These are phyloP conservation scores for Suillus clintonianus DNA, from an alignment of 768 basidiomycete species.

Conservation along the genomic window DNA sequence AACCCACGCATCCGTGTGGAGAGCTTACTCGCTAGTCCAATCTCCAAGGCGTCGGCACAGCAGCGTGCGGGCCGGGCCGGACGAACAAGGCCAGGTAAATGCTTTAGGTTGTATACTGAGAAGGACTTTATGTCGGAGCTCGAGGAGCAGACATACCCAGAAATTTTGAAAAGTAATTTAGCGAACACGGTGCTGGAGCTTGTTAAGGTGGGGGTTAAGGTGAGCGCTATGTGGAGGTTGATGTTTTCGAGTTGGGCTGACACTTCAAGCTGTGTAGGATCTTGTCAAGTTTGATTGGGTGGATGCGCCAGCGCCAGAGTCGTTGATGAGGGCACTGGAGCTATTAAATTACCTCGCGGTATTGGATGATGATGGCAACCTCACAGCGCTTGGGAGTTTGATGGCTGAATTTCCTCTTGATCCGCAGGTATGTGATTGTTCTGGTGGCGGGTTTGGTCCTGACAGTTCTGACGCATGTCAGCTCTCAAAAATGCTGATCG, in stretches of 20 bases:
- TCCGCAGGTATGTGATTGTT: conserved; percentile 66
- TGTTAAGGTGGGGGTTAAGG: conserved; percentile 92
- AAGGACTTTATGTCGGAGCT: conserved; percentile 96
- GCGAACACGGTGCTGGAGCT: conserved; percentile 92
- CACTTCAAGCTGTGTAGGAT: conserved; percentile 44
- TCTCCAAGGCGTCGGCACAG: conserved; percentile 95
- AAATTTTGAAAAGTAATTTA: conserved; percentile 91
- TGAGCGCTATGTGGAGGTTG: conserved; percentile 18
- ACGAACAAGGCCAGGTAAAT: conserved; percentile 93
- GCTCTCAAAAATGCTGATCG: conserved; percentile 92
- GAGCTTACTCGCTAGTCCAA: conserved; percentile 90
- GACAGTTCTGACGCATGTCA: conserved; percentile 6
- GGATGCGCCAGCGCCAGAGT: conserved; percentile 93
- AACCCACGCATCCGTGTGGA: conserved; percentile 97
- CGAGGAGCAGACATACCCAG: conserved; percentile 96
- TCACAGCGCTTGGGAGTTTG: conserved; percentile 81
- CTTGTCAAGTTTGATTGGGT: conserved; percentile 86
- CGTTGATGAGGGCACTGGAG: conserved; percentile 95
- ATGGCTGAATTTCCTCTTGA: conserved; percentile 99
- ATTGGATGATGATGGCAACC: conserved; percentile 89
- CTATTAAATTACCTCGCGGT: conserved; percentile 90
- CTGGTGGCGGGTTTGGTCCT: not conserved
- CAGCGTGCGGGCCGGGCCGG: conserved; percentile 97
- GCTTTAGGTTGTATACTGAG: conserved; percentile 95
- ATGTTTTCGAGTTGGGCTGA: conserved; percentile 6